Evolutionary conservation across 176 grass and related monocot genomes (phyloP), one percentile per base, ranked within the genome.

Genomic region (Raddia guianensis): DNA sequence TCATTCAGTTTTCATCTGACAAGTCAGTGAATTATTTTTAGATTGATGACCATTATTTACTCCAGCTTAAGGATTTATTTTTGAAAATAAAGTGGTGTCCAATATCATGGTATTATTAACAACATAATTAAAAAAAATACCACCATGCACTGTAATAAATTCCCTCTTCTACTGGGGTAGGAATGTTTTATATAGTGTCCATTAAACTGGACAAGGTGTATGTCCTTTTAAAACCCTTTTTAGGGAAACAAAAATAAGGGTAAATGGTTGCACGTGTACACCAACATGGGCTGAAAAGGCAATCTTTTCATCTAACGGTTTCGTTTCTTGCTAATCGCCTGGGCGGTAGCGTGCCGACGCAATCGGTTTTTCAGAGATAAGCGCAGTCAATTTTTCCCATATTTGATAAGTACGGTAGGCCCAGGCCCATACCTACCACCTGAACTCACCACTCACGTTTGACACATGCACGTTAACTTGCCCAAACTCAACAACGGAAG

Each of bases 41-140:
- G 75, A 78, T 16, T 5, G 58, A 52, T 9, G 33, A 40, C 61
- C 44, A 51, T 65, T 37, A 9, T 49, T 48, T 64, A 21, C 44
- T 63, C 45, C 45, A 65, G 33, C 10, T 12, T 40, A 35, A 51
- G 12, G 14, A 52, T n/a, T 40, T 66, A 6, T 78, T 48, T 63
- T 35, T 63, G 4, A 35, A 37, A 63, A 63, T 32, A 49, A 49
- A 75, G 27, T 13, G 46, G 13, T 51, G 50, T 18, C 45, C 57
- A 1, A 40, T 40, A 40, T 40, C 37, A 40, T 40, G 37, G 37
- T 2, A 44, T 64, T 21, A 12, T 63, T 20, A n/a, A 35, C 11
- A 53, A n/a, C 65, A 79, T 63, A 63, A 63, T 63, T 63, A 12
- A 35, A 63, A 63, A 63, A 35, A 63, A 35, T 32, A 35, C 32